Percentiles rank a stretch among this genome's conserved stretches.
Evolutionary conservation across 2,329 filamentous ascomycete species (phyloP).

Genomic region (Cytospora leucostoma): DNA sequence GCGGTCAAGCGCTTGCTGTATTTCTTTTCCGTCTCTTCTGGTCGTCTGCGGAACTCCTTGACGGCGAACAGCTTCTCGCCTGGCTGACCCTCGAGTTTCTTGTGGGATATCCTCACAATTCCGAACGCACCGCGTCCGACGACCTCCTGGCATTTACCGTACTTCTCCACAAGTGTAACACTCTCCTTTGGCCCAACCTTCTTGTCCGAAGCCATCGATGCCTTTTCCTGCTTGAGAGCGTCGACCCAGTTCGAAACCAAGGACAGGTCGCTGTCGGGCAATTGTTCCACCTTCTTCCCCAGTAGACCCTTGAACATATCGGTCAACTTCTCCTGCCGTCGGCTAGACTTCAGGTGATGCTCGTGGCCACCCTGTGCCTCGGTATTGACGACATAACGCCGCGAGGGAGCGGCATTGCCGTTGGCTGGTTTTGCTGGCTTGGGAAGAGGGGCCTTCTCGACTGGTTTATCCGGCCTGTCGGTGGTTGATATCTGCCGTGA

Average conservation of each 20-base stretch:
- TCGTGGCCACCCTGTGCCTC: constrained; percentile 71
- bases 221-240: constrained; percentile 85
- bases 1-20: constrained; percentile 97
- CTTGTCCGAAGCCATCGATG: constrained; percentile 72
- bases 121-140: constrained; percentile 96
- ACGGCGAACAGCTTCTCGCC: constrained; percentile 92
- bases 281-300: constrained; percentile 77
- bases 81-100: constrained; percentile 79
- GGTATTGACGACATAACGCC: constrained; percentile 54
- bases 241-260: constrained; percentile 96
- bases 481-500: constrained; percentile 48
- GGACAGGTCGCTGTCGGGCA: constrained; percentile 78
- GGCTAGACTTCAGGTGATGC: constrained; percentile 85
- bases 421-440: constrained; percentile 42
- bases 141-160: constrained; percentile 97
- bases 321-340: constrained; percentile 90
- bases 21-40: constrained; percentile 93
- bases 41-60: constrained; percentile 94
- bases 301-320: constrained; percentile 89
- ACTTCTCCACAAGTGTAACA: constrained; percentile 87
- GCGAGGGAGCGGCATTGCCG: constrained; percentile 35
- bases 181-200: constrained; percentile 74
- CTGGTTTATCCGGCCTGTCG: constrained; percentile 38
- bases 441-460: constrained; percentile 37
- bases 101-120: constrained; percentile 96